Evolutionary conservation across 139 green algal genomes (phyloP), one percentile per base, ranked within the genome.

Genomic region (Micractinium conductrix): DNA sequence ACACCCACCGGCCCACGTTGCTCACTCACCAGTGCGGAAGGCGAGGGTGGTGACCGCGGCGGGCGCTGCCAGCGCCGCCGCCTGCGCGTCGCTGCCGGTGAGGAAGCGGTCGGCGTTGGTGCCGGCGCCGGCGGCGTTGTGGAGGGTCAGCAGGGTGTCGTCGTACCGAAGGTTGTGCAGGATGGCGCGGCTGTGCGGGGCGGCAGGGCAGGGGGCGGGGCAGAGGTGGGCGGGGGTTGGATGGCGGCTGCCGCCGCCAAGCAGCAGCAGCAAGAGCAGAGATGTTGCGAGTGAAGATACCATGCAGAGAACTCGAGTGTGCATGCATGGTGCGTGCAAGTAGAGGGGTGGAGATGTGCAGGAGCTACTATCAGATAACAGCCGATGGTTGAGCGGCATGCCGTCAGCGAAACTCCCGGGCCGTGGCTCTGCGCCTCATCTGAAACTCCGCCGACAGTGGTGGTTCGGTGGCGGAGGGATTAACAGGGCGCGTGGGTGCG

Each of bases 151-250:
- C 65, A 96, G 37, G 22, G 79, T 28, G 70, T 95, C 90, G 79
- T 99, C 90, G 55, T 85, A 93, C 19, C 84, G 84, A 22, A 99
- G 72, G 87, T 99, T 98, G 85, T 94, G 91, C 53, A 99, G 85
- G 24, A 97, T 82, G 5, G 92, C 95, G 0, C 94, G 89, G 35
- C 91, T 94, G 89, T 79, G 37, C 35, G 35, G 4, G 35, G 48
- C n/a, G 28, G 70, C 65, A 44, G 7, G 38, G 50, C 63, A 69
- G 73, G 9, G 71, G 14, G 37, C 42, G 60, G 26, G 62, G 24
- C 44, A 2, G 43, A 33, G 8, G 50, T 38, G 55, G 55, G 5
- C 2, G 40, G 30, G 21, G 37, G 67, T 45, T 45, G 14, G 28
- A 53, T 37, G n/a, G 7, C 1, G n/a, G n/a, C n/a, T n/a, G n/a